Base-by-base conservation (phyloP, 176 grass and related monocot genomes). In the Ampelocalamus luodianensis region DNA sequence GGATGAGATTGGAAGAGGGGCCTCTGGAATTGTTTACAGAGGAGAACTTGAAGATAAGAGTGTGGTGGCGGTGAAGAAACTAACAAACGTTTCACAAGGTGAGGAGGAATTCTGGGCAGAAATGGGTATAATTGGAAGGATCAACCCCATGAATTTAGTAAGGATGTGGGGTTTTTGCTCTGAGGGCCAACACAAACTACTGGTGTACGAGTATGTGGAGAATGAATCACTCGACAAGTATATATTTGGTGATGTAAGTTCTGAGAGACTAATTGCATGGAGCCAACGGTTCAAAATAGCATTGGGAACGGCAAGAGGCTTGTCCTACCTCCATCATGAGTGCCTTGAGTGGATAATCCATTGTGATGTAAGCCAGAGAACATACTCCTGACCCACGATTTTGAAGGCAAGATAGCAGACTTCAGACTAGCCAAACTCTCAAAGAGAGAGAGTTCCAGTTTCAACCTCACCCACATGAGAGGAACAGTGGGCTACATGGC, bases 301-400 rank as follows among this genome's bases (percentile, higher is more conserved):
- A 48, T 43, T 89, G 6, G 91, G 89, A 65, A 70, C 71, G 1
- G 94, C 94, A 14, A 93, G 79, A 76, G 94, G 89, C 1, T 74
- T 96, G 24, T 81, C 91, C 11, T 96, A 96, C 80, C 89, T 96
- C 53, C 94, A 96, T 72, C 94, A 96, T 63, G 94, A 93, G 68
- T 96, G 91, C 63, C 82, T 96, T 55, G 94, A 96, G 53, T 93
- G 94, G 91, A 72, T 96, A 10, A 83, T 96, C 78, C 94, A 93
- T 65, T 96, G 94, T 77, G 91, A 96, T 50, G 40, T 96, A 55
- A 96, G 48, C 91, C 94, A 10, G 94, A 96, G 73, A 96, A 96
- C 65, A 96, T 96, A 77, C 89, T 93, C 3, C 75, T 96, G 49
- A 79, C 72, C 50, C 75, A 82, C 61, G 89, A 96, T 65, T 96